These are phyloP conservation scores for Saussurea involucrata DNA, from an alignment of 129 eudicot genomes.

Conservation along the genomic window DNA sequence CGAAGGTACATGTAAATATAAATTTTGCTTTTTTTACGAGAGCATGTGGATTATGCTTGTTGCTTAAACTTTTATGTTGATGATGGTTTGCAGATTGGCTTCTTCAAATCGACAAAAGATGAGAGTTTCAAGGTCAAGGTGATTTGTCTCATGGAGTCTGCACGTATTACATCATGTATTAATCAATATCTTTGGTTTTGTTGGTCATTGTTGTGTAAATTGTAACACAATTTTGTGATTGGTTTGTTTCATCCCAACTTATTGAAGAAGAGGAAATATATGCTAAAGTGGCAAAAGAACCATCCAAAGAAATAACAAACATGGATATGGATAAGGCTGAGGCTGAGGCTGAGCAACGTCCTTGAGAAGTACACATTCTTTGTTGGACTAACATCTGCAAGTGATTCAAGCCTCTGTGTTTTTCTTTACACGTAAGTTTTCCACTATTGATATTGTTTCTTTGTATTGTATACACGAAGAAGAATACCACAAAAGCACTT, in stretches of 20 bases:
- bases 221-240: background rate
- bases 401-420: background rate
- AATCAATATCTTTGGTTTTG: background rate
- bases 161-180: background rate
- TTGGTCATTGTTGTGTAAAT: too few relatives aligned
- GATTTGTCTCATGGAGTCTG: constrained; percentile 61
- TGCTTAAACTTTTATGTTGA: background rate
- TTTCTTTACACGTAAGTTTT: background rate
- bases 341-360: background rate
- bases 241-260: constrained; percentile 26
- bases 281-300: constrained; percentile 47
- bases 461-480: too few relatives aligned
- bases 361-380: background rate
- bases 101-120: constrained; percentile 51
- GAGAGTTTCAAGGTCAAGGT: constrained; percentile 58
- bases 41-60: too few relatives aligned
- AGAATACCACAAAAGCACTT: too few relatives aligned
- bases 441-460: background rate
- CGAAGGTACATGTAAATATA: too few relatives aligned
- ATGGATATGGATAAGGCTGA: constrained; percentile 64
- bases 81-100: constrained; percentile 42
- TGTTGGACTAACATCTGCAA: background rate
- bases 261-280: constrained; percentile 60
- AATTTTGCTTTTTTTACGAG: too few relatives aligned
- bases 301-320: constrained; percentile 7